Conservation (phyloP, 345 rosid species). For the Ailanthus altissimus region DNA sequence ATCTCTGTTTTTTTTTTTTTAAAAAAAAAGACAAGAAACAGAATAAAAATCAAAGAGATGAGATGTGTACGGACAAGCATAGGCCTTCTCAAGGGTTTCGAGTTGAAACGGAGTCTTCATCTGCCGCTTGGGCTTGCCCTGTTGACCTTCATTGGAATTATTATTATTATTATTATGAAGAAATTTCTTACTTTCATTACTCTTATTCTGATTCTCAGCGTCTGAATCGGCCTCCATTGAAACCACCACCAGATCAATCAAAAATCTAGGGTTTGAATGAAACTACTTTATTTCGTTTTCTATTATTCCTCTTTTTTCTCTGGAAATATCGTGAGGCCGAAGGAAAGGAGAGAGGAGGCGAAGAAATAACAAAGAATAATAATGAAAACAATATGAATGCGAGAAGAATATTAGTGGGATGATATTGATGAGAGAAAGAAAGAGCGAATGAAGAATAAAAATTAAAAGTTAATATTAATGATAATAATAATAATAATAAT, state of each 20-base stretch:
- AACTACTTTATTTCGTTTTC: not conserved
- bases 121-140: slow-evolving; percentile 85
- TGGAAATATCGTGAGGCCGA: slow-evolving; percentile 40
- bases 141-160: slow-evolving; percentile 47
- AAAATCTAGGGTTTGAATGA: slow-evolving; percentile 32
- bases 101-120: slow-evolving; percentile 99
- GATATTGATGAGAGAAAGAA: not conserved
- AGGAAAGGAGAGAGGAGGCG: slow-evolving; percentile 25
- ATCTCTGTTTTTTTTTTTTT: too few relatives aligned
- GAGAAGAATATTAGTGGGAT: not conserved
- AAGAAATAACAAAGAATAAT: slow-evolving; percentile 21
- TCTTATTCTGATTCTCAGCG: slow-evolving; percentile 47
- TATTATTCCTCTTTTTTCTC: too few relatives aligned
- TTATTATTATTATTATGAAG: slow-evolving; percentile 14
- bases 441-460: not conserved
- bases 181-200: slow-evolving; percentile 20
- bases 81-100: slow-evolving; percentile 82
- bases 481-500: slow-evolving; percentile 7
- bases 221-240: slow-evolving; percentile 67
- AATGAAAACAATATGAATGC: slow-evolving; percentile 5
- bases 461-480: not conserved
- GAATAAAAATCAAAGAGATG: not conserved
- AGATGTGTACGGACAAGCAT: slow-evolving; percentile 45
- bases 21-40: not conserved
- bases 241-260: slow-evolving; percentile 13